phyloP scores from a whole-genome alignment of 768 basidiomycete genomes.

The Termitomyces sp. region DNA sequence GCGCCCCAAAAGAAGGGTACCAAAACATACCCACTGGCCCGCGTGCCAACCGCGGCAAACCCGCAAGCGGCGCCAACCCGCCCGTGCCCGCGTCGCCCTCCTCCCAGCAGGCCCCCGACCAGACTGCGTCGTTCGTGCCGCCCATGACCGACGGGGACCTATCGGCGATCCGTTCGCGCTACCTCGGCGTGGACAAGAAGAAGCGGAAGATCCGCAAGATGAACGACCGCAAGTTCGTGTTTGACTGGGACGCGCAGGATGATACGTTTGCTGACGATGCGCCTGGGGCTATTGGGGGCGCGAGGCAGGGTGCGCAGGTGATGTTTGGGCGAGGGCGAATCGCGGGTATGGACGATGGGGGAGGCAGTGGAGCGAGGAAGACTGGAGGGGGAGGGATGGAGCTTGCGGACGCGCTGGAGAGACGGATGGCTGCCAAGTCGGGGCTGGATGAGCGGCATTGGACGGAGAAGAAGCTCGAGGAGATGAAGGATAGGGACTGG shows the following conservation, averaged over 20 bases:
- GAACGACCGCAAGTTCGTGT: constrained; percentile 97
- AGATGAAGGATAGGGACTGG: constrained; percentile 99
- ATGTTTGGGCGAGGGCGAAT: constrained; percentile 85
- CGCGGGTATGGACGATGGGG: constrained; percentile 84
- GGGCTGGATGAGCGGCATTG: constrained; percentile 95
- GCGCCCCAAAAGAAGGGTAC: constrained; percentile 37
- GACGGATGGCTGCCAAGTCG: constrained; percentile 72
- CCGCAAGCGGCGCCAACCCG: constrained; percentile 19
- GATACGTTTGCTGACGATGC: constrained; percentile 84
- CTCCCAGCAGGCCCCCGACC: constrained; percentile 30
- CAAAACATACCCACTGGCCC: constrained; percentile 82
- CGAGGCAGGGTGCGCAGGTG: constrained; percentile 77
- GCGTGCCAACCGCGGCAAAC: constrained; percentile 63
- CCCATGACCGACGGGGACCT: constrained; percentile 81
- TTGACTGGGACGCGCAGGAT: constrained; percentile 97
- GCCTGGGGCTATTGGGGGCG: constrained; percentile 62
- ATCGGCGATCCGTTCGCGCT: constrained; percentile 81
- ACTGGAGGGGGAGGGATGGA: constrained; percentile 33
- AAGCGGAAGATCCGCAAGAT: constrained; percentile 93
- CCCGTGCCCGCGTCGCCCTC: constrained; percentile 41
- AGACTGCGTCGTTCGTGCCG: constrained; percentile 39
- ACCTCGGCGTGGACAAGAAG: constrained; percentile 92
- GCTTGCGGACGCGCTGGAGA: constrained; percentile 78
- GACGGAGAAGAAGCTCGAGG: constrained; percentile 87
- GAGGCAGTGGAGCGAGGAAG: constrained; percentile 36